Base-by-base conservation (phyloP, 345 rosid genomes). In the Salix koriyanagi region DNA sequence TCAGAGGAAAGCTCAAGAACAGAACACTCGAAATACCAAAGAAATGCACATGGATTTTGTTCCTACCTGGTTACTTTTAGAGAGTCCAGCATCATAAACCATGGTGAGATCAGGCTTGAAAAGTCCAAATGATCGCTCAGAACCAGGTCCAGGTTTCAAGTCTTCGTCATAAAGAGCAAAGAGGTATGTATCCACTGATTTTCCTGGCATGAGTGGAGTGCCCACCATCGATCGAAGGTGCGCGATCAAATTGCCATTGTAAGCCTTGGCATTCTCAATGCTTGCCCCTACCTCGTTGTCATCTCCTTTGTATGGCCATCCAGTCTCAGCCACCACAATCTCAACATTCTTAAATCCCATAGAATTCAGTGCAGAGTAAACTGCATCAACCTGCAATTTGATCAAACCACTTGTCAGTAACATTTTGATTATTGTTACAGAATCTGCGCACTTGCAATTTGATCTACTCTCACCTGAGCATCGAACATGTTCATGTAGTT, bases 301-400 rank as follows among this genome's bases (percentile, higher is more conserved):
- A 76, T 93, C 99, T 58, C 99, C 99, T 71, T 87, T 90, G 83
- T 92, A 96, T 5, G 99, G 95, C 99, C 99, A 96, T 1, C 99
- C 99, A 6, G 98, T 96, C 86, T 96, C 98, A 9, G 98, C 97
- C 11, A 96, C 97, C 78, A 89, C 80, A 34, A 96, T 96, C 78
- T 96, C 98, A 54, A 96, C 94, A 74, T 86, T 76, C 76, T 89
- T 89, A 72, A 85, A 93, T 9, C 94, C 97, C 83, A 91, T 72
- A 0, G 91, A 60, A 41, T 80, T 81, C 71, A 93, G 75, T 1
- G 99, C 99, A 71, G 97, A 89, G 58, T 76, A 83, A 69, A 92
- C 90, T 3, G 95, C 96, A 87, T 96, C 99, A 25, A 92, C 92
- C 98, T 94, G 81, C 39, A 61, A 77, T 34, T 16, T 26, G 69